Percentiles rank a stretch among this genome's conserved stretches.
These are phyloP conservation scores for Gaeumannomyces sp. DNA, from an alignment of 2,329 filamentous ascomycete genomes.

Conservation along the genomic window DNA sequence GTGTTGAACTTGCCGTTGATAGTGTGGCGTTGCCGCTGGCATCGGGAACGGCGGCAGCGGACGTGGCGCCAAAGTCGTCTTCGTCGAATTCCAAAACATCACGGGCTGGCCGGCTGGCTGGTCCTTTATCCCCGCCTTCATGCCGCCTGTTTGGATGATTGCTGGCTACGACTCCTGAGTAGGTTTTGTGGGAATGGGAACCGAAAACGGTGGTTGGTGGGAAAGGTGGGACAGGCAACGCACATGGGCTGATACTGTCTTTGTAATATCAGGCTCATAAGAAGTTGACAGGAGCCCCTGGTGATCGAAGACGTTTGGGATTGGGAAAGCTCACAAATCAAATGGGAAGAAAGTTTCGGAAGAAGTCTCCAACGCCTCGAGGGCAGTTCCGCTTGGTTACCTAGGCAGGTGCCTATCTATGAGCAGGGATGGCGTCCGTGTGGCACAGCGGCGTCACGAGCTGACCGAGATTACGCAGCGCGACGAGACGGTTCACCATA, in stretches of 20 bases:
- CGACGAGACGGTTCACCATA: too few species aligned
- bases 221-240: not conserved
- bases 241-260: not conserved
- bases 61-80: slow-evolving; percentile 45
- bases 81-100: slow-evolving; percentile 48
- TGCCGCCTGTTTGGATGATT: slow-evolving; percentile 57
- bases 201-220: not conserved
- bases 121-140: slow-evolving; percentile 55
- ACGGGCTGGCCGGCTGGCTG: slow-evolving; percentile 52
- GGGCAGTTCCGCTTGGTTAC: slow-evolving; percentile 41
- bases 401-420: too few species aligned
- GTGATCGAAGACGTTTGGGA: not conserved
- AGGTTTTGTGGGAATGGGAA: slow-evolving; percentile 23
- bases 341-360: slow-evolving; percentile 40
- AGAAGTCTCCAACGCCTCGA: slow-evolving; percentile 54
- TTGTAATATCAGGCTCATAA: slow-evolving; percentile 15
- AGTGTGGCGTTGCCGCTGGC: slow-evolving; percentile 48
- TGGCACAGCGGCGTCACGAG: too few species aligned
- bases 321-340: not conserved
- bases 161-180: slow-evolving; percentile 52
- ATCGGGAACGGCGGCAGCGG: slow-evolving; percentile 24
- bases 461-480: too few species aligned
- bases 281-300: not conserved
- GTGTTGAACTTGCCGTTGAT: slow-evolving; percentile 51
- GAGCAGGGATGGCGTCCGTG: too few species aligned